Conservation (phyloP, 129 eudicot genomes). For the Centaurea solstitialis region DNA sequence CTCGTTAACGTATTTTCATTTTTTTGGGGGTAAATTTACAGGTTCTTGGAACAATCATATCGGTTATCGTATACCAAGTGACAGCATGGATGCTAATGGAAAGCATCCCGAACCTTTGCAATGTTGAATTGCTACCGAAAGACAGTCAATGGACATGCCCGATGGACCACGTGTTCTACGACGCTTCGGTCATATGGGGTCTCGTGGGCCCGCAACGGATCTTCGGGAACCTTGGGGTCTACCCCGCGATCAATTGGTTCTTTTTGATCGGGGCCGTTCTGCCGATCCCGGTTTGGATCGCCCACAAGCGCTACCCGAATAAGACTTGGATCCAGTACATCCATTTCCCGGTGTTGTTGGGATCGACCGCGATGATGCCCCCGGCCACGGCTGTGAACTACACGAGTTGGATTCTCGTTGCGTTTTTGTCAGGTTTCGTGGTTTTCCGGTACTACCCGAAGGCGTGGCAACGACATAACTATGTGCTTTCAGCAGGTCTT, state of each 20-base stretch:
- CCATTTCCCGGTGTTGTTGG: conserved; percentile 56
- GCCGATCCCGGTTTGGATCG: conserved; percentile 55
- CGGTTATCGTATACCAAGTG: conserved; percentile 44
- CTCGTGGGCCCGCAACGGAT: conserved; percentile 73
- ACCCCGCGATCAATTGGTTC: conserved; percentile 54
- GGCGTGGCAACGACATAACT: conserved; percentile 57
- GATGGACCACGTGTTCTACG: conserved; percentile 57
- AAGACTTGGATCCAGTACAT: conserved; percentile 50
- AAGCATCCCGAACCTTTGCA: conserved; percentile 52
- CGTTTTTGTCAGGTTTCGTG: conserved; percentile 49
- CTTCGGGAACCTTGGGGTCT: conserved; percentile 65
- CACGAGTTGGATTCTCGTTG: conserved; percentile 60
- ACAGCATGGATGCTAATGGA: conserved; percentile 76
- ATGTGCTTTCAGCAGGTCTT: conserved; percentile 58
- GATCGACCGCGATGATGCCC: conserved; percentile 56
- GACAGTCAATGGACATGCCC: conserved; percentile 65
- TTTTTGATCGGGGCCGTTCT: conserved; percentile 60
- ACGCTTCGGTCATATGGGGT: conserved; percentile 72
- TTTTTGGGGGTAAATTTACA: conserved; percentile 5
- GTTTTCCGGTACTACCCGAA: conserved; percentile 37
- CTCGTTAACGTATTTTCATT: no score
- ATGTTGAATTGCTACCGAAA: conserved; percentile 40
- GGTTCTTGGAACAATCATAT: conserved; percentile 54
- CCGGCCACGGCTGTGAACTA: conserved; percentile 71
- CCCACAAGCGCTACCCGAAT: conserved; percentile 49